Conservation (phyloP, 441 rosid genomes). For the Raphanus hybrid region DNA sequence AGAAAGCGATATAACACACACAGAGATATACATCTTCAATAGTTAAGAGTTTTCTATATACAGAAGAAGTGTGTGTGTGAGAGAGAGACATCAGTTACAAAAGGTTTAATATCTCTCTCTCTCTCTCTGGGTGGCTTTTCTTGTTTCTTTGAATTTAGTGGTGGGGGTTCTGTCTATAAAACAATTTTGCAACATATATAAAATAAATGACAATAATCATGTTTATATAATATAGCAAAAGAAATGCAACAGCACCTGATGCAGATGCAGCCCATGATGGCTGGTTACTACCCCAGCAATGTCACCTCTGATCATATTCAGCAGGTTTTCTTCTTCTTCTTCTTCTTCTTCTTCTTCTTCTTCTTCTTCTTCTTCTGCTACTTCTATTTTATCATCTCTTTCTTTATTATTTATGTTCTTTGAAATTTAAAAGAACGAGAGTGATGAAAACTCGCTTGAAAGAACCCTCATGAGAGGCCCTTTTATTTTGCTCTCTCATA, state of each 20-base stretch:
- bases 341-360: slow-evolving; percentile 18
- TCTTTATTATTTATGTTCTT: slow-evolving; percentile 17
- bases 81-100: slow-evolving; percentile 22
- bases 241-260: too few species aligned
- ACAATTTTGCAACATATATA: background rate
- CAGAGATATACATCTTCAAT: slow-evolving; percentile 36
- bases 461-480: background rate
- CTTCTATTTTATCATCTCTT: slow-evolving; percentile 6
- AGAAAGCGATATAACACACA: slow-evolving; percentile 47
- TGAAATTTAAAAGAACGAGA: background rate
- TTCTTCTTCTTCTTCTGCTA: slow-evolving; percentile 13
- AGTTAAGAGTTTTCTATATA: slow-evolving; percentile 47
- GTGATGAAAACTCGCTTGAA: background rate
- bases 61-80: slow-evolving; percentile 38
- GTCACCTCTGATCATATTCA: slow-evolving; percentile 99
- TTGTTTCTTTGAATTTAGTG: slow-evolving; percentile 42
- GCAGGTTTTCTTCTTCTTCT: slow-evolving; percentile 59
- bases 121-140: slow-evolving; percentile 28
- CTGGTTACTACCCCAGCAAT: slow-evolving; percentile 96
- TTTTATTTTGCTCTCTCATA: slow-evolving; percentile 13
- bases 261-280: slow-evolving; percentile 51
- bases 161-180: slow-evolving; percentile 28
- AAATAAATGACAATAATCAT: too few species aligned
- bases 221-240: too few species aligned
- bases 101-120: slow-evolving; percentile 26